Evolutionary conservation across 2,329 filamentous ascomycete genomes (phyloP).

Genomic region (Sporothrix mexicana): DNA sequence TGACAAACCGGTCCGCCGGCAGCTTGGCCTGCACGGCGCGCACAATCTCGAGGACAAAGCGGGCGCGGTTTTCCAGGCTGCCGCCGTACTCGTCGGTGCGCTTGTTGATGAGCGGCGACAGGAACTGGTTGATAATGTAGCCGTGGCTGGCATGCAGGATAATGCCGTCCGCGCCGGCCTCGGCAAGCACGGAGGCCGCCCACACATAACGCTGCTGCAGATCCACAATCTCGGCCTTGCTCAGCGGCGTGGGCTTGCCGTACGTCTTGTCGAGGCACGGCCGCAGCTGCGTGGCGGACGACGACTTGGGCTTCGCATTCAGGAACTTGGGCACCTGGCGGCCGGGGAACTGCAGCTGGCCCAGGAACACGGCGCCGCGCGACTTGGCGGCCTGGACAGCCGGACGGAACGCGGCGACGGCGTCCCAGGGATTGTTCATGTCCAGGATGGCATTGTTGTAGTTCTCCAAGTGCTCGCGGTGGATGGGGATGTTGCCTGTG

Average conservation of each 20-base stretch:
- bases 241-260: background rate
- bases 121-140: conserved; percentile 23
- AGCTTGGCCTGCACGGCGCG: conserved; percentile 21
- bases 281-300: background rate
- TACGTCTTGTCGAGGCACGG: conserved; percentile 22
- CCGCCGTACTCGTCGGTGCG: conserved; percentile 24
- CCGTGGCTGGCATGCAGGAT: conserved; percentile 22
- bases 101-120: conserved; percentile 22
- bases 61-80: conserved; percentile 5
- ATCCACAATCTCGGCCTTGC: background rate
- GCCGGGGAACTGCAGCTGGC: conserved; percentile 14
- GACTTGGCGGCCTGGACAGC: conserved; percentile 21
- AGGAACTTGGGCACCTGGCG: conserved; percentile 21
- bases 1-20: background rate
- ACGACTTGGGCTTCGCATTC: conserved; percentile 9
- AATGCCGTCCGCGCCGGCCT: conserved; percentile 21
- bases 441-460: conserved; percentile 11
- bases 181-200: background rate
- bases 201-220: background rate
- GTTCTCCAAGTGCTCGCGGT: conserved; percentile 16
- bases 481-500: conserved; percentile 24
- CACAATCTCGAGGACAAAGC: conserved; percentile 17
- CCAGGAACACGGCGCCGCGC: conserved; percentile 6
- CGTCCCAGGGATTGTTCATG: conserved; percentile 20
- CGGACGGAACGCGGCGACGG: background rate